Conservation (phyloP, 2,329 filamentous ascomycete species). For the Nemania serpens region DNA sequence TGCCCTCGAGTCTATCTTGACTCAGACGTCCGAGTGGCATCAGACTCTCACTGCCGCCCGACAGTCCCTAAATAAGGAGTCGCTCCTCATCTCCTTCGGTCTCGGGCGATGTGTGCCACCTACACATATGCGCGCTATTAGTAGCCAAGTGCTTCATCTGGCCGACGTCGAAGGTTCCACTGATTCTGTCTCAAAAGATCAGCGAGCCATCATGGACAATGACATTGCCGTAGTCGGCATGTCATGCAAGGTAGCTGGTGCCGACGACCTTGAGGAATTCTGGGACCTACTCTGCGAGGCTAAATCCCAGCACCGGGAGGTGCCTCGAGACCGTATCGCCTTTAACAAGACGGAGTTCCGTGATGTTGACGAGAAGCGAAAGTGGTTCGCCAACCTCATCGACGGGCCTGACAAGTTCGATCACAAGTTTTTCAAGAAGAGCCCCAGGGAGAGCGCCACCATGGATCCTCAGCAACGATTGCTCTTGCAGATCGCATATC, state of each 20-base stretch:
- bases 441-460: conserved; percentile 24
- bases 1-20: conserved; percentile 42
- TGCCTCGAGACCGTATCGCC: conserved; percentile 32
- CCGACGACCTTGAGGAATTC: conserved; percentile 43
- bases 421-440: conserved; percentile 37
- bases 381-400: conserved; percentile 37
- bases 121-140: conserved; percentile 13
- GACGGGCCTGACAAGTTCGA: conserved; percentile 35
- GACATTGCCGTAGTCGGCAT: conserved; percentile 46
- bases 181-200: conserved; percentile 1
- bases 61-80: conserved; percentile 14
- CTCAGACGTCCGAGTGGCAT: conserved; percentile 43
- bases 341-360: conserved; percentile 30
- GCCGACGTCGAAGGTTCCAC: conserved; percentile 14
- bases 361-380: conserved; percentile 24
- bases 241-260: conserved; percentile 42
- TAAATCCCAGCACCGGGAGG: conserved; percentile 34
- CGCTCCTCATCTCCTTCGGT: conserved; percentile 43
- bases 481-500: conserved; percentile 32
- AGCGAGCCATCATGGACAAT: conserved; percentile 18
- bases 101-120: conserved; percentile 45
- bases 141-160: conserved; percentile 7
- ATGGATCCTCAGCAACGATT: conserved; percentile 31
- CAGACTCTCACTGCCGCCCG: conserved; percentile 33
- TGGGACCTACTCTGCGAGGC: conserved; percentile 38